Evolutionary conservation across 805 yeast species (phyloP), one percentile per base, ranked within the genome.

Genomic region (Candida mattraensis): DNA sequence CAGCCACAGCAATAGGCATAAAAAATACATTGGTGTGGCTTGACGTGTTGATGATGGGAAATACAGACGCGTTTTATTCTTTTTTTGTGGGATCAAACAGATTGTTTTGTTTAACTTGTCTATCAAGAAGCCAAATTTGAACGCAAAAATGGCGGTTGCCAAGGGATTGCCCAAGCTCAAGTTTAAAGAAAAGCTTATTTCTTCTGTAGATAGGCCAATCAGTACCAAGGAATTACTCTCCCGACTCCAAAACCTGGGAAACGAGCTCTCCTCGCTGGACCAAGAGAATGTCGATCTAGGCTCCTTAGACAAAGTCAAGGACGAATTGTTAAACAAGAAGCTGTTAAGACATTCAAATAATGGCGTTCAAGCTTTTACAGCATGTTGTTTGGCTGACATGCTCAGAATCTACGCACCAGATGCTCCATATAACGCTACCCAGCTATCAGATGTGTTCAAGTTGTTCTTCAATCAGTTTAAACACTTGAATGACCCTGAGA

Each of bases 321-420:
- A 57, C 17, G 80, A 76, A 28, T 62, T 87, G 23, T 64, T 75
- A 11, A 75, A 74, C 48, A 72, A 69, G 39, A 85, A 82, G 47
- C 61, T 86, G 10, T 41, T 83, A 2, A 66, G 63, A 22, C 82
- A 80, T 51, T 69, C 75, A 31, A 87, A 86, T 51, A 40, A 56
- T 3, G 93, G 91, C 5, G 78, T 88, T 6, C 83, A 79, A 45
- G 77, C 89, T 0, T 76, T 68, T 39, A 73, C 73, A 1, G 79
- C 93, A 6, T 82, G 94, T 51, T 80, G 93, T 44, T 44, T 87
- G 6, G 70, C 87, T 5, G 95, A 88, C 54, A 66, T 89, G 7
- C 60, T 88, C 26, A 67, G 95, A 39, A 58, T 89, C 11, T 82
- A 72, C 51, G 96, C 95, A 0, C 96, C 96, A 0, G 86, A 88